phyloP scores from a whole-genome alignment of 2,329 filamentous ascomycete genomes.

The Cordyceps pruinosa region DNA sequence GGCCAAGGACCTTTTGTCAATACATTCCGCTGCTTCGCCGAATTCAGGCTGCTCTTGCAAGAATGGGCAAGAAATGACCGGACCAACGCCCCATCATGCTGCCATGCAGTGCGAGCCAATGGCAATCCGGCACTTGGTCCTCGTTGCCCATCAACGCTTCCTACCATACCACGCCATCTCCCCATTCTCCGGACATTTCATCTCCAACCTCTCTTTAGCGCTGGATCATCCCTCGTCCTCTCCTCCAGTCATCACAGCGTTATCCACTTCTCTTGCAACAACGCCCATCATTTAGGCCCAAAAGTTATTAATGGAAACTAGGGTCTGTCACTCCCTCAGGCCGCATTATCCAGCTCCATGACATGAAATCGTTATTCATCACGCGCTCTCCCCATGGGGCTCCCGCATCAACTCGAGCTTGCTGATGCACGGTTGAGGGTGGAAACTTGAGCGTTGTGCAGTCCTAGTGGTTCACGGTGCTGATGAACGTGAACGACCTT shows the following conservation, averaged over 20 bases:
- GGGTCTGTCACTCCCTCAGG: background rate
- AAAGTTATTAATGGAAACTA: slow-evolving; percentile 3
- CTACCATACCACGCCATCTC: background rate
- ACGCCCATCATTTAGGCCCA: background rate
- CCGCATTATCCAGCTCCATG: background rate
- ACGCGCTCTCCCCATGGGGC: slow-evolving; percentile 4
- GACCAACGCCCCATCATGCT: background rate
- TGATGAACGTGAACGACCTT: too few relatives aligned
- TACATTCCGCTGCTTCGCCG: background rate
- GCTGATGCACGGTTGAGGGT: background rate
- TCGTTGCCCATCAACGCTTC: background rate
- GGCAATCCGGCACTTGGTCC: background rate
- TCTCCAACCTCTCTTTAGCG: background rate
- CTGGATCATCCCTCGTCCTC: background rate
- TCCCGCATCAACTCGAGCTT: background rate
- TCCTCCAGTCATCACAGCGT: background rate
- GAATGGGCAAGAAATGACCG: background rate
- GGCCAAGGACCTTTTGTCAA: slow-evolving; percentile 1
- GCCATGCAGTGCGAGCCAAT: background rate
- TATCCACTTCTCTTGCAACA: slow-evolving; percentile 4
- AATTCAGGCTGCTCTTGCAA: background rate
- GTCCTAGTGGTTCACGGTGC: background rate
- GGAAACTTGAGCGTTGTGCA: background rate
- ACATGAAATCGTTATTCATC: background rate
- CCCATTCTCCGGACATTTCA: background rate